A percentile compares a stretch with the other conserved stretches of the same genome.
Conservation (phyloP, 2,329 filamentous ascomycete genomes). For the Arthrobotrys iridis region DNA sequence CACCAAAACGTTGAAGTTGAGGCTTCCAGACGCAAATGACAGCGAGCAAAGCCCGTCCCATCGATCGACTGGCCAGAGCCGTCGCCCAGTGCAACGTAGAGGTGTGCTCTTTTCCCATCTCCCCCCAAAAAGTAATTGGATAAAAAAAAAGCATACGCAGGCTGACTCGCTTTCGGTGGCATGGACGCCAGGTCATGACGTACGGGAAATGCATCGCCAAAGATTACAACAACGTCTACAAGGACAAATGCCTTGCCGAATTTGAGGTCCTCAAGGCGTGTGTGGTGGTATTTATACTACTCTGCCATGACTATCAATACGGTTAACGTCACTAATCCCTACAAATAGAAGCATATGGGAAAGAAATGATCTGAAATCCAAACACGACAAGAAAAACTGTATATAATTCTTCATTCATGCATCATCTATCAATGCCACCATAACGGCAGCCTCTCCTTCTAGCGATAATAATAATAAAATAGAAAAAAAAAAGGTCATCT, state of each 20-base stretch:
- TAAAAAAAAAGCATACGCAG: not conserved
- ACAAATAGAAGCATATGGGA: slow-evolving; percentile 38
- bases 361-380: slow-evolving; percentile 1
- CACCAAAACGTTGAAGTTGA: not conserved
- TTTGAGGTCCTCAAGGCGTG: slow-evolving; percentile 65
- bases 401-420: slow-evolving; percentile 2
- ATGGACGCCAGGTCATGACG: slow-evolving; percentile 72
- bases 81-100: slow-evolving; percentile 73
- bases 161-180: slow-evolving; percentile 1
- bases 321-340: not conserved
- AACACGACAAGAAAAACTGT: no score
- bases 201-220: slow-evolving; percentile 92
- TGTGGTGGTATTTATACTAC: slow-evolving; percentile 17
- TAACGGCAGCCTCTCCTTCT: not conserved
- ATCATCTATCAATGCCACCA: not conserved
- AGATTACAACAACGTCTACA: slow-evolving; percentile 88
- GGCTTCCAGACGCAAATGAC: slow-evolving; percentile 60
- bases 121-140: not conserved
- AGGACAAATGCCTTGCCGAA: slow-evolving; percentile 87
- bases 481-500: not conserved
- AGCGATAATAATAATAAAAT: not conserved
- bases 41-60: slow-evolving; percentile 69
- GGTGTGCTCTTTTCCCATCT: slow-evolving; percentile 62
- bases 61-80: slow-evolving; percentile 76
- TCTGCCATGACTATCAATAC: not conserved